These are phyloP conservation scores for Diaporthe destruens DNA, from an alignment of 2,329 filamentous ascomycete species.

Conservation along the genomic window DNA sequence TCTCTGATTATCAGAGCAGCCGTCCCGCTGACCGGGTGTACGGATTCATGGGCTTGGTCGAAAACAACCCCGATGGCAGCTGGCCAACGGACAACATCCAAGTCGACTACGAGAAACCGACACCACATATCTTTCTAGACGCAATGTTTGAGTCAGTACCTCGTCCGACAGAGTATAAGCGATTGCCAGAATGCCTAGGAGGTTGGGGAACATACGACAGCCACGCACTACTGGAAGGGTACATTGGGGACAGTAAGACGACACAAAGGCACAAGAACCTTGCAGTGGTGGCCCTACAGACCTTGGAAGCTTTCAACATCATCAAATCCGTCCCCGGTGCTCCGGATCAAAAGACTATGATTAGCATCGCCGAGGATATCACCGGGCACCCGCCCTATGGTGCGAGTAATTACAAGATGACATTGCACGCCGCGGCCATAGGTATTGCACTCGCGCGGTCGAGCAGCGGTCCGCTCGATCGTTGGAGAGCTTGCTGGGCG, in stretches of 20 bases:
- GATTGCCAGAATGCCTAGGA: not conserved
- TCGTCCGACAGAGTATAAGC: not conserved
- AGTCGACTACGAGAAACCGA: constrained; percentile 7
- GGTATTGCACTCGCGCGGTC: not conserved
- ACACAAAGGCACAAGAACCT: not conserved
- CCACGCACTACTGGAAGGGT: not conserved
- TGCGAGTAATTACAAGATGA: too few species aligned
- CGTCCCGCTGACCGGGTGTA: constrained; percentile 5
- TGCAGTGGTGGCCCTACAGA: not conserved
- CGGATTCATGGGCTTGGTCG: constrained; percentile 2
- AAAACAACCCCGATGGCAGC: not conserved
- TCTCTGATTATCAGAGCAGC: not conserved
- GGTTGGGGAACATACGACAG: too few species aligned
- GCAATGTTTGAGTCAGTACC: constrained; percentile 4
- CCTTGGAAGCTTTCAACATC: not conserved
- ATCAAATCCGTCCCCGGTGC: not conserved
- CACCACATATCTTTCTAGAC: not conserved
- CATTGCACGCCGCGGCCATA: not conserved
- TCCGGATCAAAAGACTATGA: too few species aligned
- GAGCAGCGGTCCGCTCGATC: fast-evolving
- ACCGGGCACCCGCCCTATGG: too few species aligned
- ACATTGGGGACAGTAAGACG: not conserved
- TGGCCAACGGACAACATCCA: not conserved
- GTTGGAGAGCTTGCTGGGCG: not conserved
- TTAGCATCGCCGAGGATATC: too few species aligned